A percentile compares a stretch with the other conserved stretches of the same genome.
These are phyloP conservation scores for Podospora bellae-mahoneyi DNA, from an alignment of 495 filamentous ascomycete species.

Conservation along the genomic window DNA sequence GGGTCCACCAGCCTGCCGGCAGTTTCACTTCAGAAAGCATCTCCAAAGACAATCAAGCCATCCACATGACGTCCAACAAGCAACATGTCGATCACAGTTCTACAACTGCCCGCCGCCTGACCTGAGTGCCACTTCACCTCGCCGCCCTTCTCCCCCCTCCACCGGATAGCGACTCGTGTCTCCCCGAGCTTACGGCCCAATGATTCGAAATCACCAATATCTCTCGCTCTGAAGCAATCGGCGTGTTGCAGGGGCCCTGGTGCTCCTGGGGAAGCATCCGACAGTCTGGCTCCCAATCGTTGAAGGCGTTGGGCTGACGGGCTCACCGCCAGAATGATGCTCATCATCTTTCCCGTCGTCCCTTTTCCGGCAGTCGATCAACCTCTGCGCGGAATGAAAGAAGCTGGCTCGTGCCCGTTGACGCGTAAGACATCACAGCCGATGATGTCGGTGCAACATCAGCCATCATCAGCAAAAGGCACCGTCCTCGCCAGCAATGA, in stretches of 20 bases:
- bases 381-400: background rate
- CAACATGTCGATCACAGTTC: background rate
- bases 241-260: slow-evolving; percentile 2
- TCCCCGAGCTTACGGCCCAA: background rate
- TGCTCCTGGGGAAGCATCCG: background rate
- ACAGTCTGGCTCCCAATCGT: slow-evolving; percentile 5
- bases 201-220: background rate
- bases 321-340: slow-evolving; percentile 17
- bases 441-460: slow-evolving; percentile 7
- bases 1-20: slow-evolving; percentile 3
- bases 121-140: background rate
- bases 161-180: background rate
- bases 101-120: background rate
- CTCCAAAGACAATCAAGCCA: background rate
- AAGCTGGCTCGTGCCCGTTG: background rate
- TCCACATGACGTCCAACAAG: background rate
- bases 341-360: background rate
- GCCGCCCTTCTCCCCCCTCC: background rate
- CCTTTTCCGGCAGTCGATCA: slow-evolving; percentile 11
- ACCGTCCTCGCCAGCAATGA: slow-evolving; percentile 7
- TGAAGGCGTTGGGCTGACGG: slow-evolving; percentile 3
- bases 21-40: background rate
- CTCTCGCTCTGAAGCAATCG: background rate
- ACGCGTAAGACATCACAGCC: background rate
- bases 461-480: slow-evolving; percentile 6